Percentiles rank a stretch among this genome's conserved stretches.
phyloP scores from a whole-genome alignment of 768 basidiomycete genomes.

The Mycena leptocephala region DNA sequence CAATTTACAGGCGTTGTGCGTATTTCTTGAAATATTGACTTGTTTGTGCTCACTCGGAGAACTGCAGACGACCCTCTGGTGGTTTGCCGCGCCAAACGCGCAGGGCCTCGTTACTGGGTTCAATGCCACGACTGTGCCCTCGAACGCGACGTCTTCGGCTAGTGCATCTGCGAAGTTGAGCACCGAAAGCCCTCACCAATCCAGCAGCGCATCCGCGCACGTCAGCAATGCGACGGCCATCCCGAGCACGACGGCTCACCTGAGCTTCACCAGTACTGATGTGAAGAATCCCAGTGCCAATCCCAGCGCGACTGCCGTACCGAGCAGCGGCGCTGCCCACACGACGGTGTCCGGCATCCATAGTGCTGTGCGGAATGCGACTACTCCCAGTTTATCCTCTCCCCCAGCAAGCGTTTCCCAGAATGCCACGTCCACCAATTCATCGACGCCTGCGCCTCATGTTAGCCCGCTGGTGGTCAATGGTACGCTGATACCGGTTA shows the following conservation, averaged over 20 bases:
- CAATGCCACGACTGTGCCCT: background rate
- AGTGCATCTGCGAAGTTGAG: background rate
- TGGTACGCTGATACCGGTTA: too few relatives aligned
- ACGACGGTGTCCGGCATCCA: too few relatives aligned
- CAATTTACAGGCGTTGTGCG: conserved; percentile 9
- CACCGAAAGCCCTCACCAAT: background rate
- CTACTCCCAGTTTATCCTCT: too few relatives aligned
- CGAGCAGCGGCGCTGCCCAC: too few relatives aligned
- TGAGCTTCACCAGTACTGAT: background rate
- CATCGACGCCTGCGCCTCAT: too few relatives aligned
- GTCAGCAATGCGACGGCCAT: conserved; percentile 36
- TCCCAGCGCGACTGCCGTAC: too few relatives aligned
- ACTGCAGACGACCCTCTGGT: conserved; percentile 30
- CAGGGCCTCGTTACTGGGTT: conserved; percentile 16
- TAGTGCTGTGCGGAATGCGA: too few relatives aligned
- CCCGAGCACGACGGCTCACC: conserved; percentile 46
- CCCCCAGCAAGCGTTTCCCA: too few relatives aligned
- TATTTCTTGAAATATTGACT: background rate
- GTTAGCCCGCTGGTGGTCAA: too few relatives aligned
- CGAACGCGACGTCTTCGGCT: background rate
- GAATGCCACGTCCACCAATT: too few relatives aligned
- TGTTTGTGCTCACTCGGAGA: background rate
- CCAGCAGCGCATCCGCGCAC: background rate
- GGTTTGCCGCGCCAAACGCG: conserved; percentile 23
- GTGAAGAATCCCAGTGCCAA: too few relatives aligned